A percentile compares a stretch with the other conserved stretches of the same genome.
phyloP scores from a whole-genome alignment of 176 grass and related monocot species.

The Avena atlantica region DNA sequence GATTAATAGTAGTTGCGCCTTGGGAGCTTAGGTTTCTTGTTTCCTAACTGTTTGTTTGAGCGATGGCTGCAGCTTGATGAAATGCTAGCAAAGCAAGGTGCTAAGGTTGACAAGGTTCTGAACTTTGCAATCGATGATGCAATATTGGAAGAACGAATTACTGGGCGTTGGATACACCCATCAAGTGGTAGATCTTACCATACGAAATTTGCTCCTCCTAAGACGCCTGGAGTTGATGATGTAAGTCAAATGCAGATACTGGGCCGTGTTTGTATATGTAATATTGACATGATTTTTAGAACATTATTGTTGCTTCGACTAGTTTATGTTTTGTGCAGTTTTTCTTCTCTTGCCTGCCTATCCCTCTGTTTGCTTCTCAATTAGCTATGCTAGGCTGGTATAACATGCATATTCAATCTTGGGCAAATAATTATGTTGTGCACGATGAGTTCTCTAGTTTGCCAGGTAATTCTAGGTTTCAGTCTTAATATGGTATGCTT shows the following conservation, averaged over 20 bases:
- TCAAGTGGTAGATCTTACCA: slow-evolving; percentile 93
- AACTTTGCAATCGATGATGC: slow-evolving; percentile 95
- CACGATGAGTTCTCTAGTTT: neutral
- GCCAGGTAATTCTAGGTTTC: neutral
- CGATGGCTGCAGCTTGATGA: slow-evolving; percentile 70
- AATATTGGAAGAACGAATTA: slow-evolving; percentile 95
- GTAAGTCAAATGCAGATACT: slow-evolving; percentile 52
- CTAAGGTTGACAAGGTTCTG: slow-evolving; percentile 87
- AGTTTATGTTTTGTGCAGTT: neutral
- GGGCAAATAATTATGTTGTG: neutral
- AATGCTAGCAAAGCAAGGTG: slow-evolving; percentile 84
- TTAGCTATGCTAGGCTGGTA: neutral
- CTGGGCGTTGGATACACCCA: slow-evolving; percentile 93
- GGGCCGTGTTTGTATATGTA: neutral
- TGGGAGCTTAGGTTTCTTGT: neutral
- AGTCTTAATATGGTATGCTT: slow-evolving; percentile 16
- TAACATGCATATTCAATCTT: neutral
- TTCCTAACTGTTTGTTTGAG: neutral
- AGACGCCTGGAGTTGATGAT: slow-evolving; percentile 83
- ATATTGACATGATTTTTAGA: neutral
- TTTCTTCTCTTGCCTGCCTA: neutral
- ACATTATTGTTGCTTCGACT: neutral
- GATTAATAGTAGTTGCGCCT: neutral
- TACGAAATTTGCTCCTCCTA: slow-evolving; percentile 92
- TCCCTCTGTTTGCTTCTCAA: slow-evolving; percentile 12